Base-by-base conservation (phyloP, 2,329 filamentous ascomycete genomes). In the Rutstroemia sydowiana region DNA sequence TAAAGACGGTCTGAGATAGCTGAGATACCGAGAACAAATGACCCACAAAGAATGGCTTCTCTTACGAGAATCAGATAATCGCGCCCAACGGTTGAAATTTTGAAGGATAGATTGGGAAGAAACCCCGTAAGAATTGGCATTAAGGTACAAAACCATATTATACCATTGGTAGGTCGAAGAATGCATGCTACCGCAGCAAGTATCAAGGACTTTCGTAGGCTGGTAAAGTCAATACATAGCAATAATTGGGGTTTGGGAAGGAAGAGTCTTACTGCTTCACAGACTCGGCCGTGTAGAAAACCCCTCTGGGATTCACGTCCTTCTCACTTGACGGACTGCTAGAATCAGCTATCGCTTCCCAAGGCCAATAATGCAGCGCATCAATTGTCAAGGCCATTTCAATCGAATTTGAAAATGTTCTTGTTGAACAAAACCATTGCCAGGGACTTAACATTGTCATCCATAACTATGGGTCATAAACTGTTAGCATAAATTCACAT, bases 381-480 rank as follows among this genome's bases (percentile, higher is more conserved):
- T 82, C 75, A 54, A 87, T 75, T 4, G 92, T 96, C 60, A 98
- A 71, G 0, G 87, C 87, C n/a, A 86, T 89, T 73, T 98, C 93
- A 4, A 97, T 73, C 48, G 85, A 93, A 70, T 98, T 98, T 50
- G 92, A 96, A 64, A 98, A 85, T 1, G 93, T 95, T 43, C 93
- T 80, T 0, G 90, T 92, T 1, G 90, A 93, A 70, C 86, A 93
- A 70, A 93, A 97, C 88, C 88, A 97, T 68, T 96, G 89, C 90
- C 93, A 98, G 6, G 93, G 88, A 68, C 83, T 95, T 62, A 83
- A 73, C 40, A 87, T 68, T 3, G 82, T 84, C 70, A 93, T 76
- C 53, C 78, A 76, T 42, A 95, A 73, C 84, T 90, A 67, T 4
- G 8, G 23, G 4, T 26, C 43, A 46, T 26, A 28, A 20, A 18